Conservation (phyloP, 139 green algal genomes). For the Volvox africanus region DNA sequence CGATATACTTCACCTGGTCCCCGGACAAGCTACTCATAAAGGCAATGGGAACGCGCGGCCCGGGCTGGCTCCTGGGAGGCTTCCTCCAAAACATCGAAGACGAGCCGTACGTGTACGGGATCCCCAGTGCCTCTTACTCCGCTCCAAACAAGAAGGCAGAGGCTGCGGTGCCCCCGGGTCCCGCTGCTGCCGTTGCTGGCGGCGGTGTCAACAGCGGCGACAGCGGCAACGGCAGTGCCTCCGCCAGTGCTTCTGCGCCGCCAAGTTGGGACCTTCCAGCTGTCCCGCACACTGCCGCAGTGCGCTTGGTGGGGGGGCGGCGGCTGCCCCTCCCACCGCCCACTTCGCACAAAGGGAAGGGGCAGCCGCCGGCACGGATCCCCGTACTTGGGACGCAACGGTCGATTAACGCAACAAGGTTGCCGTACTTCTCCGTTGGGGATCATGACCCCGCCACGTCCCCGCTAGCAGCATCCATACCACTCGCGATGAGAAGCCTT, state of each 20-base stretch:
- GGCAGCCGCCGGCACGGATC: background rate
- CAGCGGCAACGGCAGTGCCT: background rate
- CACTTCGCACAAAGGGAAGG: background rate
- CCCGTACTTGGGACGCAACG: background rate
- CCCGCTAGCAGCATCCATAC: background rate
- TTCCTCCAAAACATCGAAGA: slow-evolving; percentile 57
- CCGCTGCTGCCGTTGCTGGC: background rate
- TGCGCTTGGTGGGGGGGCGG: background rate
- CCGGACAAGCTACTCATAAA: slow-evolving; percentile 56
- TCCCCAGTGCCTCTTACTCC: background rate
- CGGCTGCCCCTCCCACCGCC: background rate
- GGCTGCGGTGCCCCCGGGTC: too few relatives aligned
- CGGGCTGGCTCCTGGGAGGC: slow-evolving; percentile 59
- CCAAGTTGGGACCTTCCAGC: background rate
- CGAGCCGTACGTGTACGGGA: slow-evolving; percentile 41
- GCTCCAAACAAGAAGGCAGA: too few relatives aligned
- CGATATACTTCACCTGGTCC: slow-evolving; percentile 6
- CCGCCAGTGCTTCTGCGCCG: background rate
- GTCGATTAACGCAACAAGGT: background rate
- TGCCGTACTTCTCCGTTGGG: background rate
- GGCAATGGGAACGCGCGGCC: background rate
- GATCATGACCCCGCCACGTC: background rate
- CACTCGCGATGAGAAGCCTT: background rate
- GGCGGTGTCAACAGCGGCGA: background rate
- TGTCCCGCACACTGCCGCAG: background rate